phyloP scores from a whole-genome alignment of 164 flowering plant species.

The Tetrastigma voinierianum region DNA sequence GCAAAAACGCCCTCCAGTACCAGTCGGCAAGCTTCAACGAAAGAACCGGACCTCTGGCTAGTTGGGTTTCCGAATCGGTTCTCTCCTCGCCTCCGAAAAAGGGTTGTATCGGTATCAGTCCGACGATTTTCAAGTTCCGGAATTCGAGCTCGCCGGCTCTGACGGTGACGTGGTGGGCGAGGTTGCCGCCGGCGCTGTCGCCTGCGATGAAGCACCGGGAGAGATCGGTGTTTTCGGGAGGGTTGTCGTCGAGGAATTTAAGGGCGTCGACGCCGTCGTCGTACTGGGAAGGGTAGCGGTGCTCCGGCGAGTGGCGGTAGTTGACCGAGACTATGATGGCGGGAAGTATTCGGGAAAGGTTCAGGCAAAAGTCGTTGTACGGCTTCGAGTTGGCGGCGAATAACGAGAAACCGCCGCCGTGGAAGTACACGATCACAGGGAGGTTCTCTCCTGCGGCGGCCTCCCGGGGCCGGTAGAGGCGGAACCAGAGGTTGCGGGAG shows the following conservation, averaged over 20 bases:
- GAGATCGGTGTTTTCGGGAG: slow-evolving; percentile 6
- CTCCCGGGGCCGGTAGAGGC: no score
- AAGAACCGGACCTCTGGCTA: slow-evolving; percentile 9
- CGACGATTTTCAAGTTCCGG: slow-evolving; percentile 7
- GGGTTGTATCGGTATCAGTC: slow-evolving; percentile 21
- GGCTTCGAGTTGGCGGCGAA: slow-evolving; percentile 4
- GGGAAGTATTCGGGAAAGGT: slow-evolving; percentile 13
- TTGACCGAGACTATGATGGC: slow-evolving; percentile 38
- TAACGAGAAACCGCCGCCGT: slow-evolving; percentile 20
- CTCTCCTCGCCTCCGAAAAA: slow-evolving; percentile 36
- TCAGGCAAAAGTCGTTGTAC: slow-evolving; percentile 21
- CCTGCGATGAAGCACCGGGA: slow-evolving; percentile 20
- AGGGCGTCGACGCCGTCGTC: slow-evolving; percentile 37
- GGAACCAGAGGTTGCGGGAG: no score
- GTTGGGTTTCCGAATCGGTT: slow-evolving; percentile 28
- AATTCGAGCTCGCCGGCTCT: slow-evolving; percentile 6
- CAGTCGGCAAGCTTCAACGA: slow-evolving; percentile 14
- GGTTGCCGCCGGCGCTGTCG: slow-evolving; percentile 33
- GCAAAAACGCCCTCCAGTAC: slow-evolving; percentile 34
- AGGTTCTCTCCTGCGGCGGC: no score
- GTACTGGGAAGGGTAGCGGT: slow-evolving; percentile 29
- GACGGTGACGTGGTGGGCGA: slow-evolving; percentile 25
- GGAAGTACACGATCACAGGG: no score
- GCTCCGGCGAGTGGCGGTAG: slow-evolving; percentile 42
- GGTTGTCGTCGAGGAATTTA: slow-evolving; percentile 5